phyloP scores from a whole-genome alignment of 495 filamentous ascomycete genomes.

The Aspergillus wentii region DNA sequence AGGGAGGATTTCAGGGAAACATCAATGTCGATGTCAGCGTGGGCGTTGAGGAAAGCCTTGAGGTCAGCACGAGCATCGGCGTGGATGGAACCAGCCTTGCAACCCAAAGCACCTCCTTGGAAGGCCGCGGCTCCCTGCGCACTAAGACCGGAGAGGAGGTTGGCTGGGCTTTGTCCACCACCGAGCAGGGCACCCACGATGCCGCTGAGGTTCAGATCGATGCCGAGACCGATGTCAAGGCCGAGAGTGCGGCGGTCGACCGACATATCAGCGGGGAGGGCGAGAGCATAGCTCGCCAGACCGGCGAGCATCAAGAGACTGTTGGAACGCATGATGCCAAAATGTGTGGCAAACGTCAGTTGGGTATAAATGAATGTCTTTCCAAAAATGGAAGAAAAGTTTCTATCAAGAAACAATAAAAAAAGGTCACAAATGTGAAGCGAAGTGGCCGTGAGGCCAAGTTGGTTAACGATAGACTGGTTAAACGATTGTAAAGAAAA shows the following conservation, averaged over 20 bases:
- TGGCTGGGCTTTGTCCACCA: conserved; percentile 11
- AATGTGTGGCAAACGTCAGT: too few relatives aligned
- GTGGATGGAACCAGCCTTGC: conserved; percentile 26
- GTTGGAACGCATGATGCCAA: conserved; percentile 37
- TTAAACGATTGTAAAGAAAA: conserved; percentile 12
- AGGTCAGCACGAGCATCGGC: conserved; percentile 26
- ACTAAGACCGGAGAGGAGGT: conserved; percentile 26
- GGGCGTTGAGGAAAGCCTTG: conserved; percentile 27
- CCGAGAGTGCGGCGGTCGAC: conserved; percentile 27
- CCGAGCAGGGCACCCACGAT: conserved; percentile 22
- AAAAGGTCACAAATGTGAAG: too few relatives aligned
- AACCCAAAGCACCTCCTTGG: conserved; percentile 35
- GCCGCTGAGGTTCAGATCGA: conserved; percentile 14
- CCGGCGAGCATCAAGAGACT: conserved; percentile 32
- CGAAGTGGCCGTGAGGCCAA: conserved; percentile 15
- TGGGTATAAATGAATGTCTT: conserved; percentile 3
- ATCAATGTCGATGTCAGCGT: conserved; percentile 17
- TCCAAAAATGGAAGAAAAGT: conserved; percentile 11
- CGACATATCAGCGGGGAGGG: conserved; percentile 25
- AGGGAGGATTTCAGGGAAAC: conserved; percentile 22
- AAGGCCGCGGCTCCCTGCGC: conserved; percentile 37
- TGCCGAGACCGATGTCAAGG: conserved; percentile 12
- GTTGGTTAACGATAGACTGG: conserved; percentile 36
- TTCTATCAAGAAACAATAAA: conserved; percentile 13
- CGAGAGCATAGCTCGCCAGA: conserved; percentile 32